These are phyloP conservation scores for Trypanosoma grayi DNA, from an alignment of 208 protist species.

Conservation along the genomic window DNA sequence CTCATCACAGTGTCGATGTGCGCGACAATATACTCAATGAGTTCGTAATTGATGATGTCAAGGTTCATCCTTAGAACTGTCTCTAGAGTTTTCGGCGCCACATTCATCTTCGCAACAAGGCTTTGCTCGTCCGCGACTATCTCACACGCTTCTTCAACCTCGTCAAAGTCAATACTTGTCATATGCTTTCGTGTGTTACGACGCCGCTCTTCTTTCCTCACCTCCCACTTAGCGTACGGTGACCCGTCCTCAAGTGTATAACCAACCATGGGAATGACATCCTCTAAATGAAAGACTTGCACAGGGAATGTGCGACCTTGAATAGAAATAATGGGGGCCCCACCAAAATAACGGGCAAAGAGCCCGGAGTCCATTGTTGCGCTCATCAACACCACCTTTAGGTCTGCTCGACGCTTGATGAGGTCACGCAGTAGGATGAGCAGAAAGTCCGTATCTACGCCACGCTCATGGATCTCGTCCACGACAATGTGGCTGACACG, in stretches of 20 bases:
- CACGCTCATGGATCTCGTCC: conserved; percentile 97
- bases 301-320: conserved; percentile 95
- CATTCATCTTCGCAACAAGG: conserved; percentile 40
- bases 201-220: conserved; percentile 35
- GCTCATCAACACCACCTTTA: conserved; percentile 95
- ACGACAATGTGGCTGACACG: conserved; percentile 92
- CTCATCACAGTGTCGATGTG: conserved; percentile 76
- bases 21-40: conserved; percentile 88
- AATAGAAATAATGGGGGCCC: conserved; percentile 87
- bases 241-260: conserved; percentile 86
- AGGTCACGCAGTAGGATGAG: conserved; percentile 92
- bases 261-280: conserved; percentile 82
- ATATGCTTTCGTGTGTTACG: conserved; percentile 77
- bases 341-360: conserved; percentile 93
- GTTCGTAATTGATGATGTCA: conserved; percentile 94
- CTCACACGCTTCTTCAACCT: conserved; percentile 61
- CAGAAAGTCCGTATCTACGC: conserved; percentile 96
- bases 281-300: conserved; percentile 92
- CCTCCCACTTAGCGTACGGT: conserved; percentile 57
- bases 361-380: conserved; percentile 94
- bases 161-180: conserved; percentile 54
- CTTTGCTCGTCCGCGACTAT: conserved; percentile 36
- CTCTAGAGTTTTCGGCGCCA: conserved; percentile 57
- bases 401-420: conserved; percentile 51
- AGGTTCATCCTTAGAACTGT: conserved; percentile 82